Percentiles rank a stretch among this genome's conserved stretches.
Evolutionary conservation across 768 basidiomycete genomes (phyloP).

Genomic region (Serendipita indica): DNA sequence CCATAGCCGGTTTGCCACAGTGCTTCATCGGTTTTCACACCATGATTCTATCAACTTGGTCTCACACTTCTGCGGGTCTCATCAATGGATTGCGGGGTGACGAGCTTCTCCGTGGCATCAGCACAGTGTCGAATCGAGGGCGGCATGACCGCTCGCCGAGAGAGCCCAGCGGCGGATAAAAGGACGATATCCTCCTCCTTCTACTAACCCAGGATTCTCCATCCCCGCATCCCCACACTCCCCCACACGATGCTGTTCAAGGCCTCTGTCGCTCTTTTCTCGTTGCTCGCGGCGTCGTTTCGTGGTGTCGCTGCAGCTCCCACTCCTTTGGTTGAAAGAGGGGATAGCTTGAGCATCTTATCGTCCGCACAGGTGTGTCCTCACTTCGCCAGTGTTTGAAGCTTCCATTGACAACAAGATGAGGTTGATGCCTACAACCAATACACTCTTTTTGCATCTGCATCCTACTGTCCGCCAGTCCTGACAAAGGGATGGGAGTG

Average conservation of each 20-base stretch:
- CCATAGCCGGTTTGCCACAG: too few relatives aligned
- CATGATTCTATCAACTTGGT: too few relatives aligned
- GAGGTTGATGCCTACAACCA: background rate
- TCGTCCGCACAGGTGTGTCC: background rate
- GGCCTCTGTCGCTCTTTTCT: background rate
- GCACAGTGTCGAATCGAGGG: too few relatives aligned
- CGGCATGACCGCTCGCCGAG: background rate
- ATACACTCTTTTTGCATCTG: constrained; percentile 6
- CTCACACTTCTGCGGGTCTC: too few relatives aligned
- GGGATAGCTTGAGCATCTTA: background rate
- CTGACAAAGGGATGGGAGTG: background rate
- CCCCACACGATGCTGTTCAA: background rate
- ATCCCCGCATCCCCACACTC: background rate
- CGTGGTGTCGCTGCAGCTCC: background rate
- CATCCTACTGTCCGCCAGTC: background rate
- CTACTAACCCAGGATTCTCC: background rate
- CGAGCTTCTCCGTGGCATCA: too few relatives aligned
- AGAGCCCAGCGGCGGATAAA: background rate
- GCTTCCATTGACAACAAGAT: background rate
- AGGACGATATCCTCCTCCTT: background rate
- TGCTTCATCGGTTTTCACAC: too few relatives aligned
- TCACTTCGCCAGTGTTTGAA: background rate
- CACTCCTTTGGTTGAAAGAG: background rate
- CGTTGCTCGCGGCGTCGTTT: background rate
- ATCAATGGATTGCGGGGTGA: too few relatives aligned